Evolutionary conservation across 2,329 filamentous ascomycete genomes (phyloP), one percentile per base, ranked within the genome.

Genomic region (Aspergillus sp.): DNA sequence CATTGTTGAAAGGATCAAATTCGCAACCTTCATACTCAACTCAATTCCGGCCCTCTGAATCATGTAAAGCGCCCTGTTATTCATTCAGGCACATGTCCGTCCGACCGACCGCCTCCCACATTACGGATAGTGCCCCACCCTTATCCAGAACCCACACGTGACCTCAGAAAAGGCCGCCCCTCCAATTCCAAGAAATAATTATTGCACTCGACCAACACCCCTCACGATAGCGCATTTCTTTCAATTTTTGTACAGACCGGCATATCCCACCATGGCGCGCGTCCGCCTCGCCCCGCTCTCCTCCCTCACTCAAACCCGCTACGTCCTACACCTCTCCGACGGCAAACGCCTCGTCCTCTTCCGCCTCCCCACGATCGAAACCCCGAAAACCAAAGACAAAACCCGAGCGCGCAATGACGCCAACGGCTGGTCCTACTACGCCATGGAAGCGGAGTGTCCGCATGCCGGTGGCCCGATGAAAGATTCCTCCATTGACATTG

Each of bases 401-500:
- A 15, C 52, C 2, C 5, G 21, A 11, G 39, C 57, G n/a, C 50
- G 67, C 32, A 73, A 75, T 53, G 73, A 78, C 54, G 73, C 68
- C 7, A 61, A 77, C 68, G 78, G 76, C 27, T 81, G 79, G 79
- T 75, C 72, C 1, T 81, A 80, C 61, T 81, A 78, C 65, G 77
- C 79, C 30, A 81, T 81, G 79, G 79, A 81, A 63, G 79, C 79
- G 0, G 77, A 80, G 57, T 81, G 79, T 51, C 79, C 79, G 2
- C 79, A 81, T 61, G 78, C 79, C 0, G 79, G 79, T 8, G 79
- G 79, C 0, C 79, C 79, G 0, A 80, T 81, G 78, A 68, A 74
- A 5, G 78, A 81, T 17, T 78, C 79, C 0, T 73, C 76, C 7
- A 74, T 81, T 23, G 79, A 81, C 57, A 81, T 81, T 56, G 79